Evolutionary conservation across 2,329 filamentous ascomycete genomes (phyloP), one percentile per base, ranked within the genome.

Genomic region (Penicillium sp.): DNA sequence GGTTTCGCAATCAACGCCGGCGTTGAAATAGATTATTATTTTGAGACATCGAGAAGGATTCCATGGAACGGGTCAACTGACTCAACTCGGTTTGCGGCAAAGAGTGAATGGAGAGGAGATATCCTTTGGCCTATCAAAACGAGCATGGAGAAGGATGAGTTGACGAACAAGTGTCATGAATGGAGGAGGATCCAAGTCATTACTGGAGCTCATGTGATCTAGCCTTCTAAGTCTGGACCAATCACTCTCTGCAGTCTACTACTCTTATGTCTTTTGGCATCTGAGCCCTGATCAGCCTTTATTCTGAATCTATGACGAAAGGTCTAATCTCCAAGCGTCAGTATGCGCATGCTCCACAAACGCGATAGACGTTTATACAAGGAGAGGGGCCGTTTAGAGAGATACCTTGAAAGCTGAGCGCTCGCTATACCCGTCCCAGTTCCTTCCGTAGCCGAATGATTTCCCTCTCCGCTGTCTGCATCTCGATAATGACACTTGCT

Each of bases 391-490:
- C 35, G 15, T 11, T 41, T 13, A 41, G 13, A 41, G 35, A 41
- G 15, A 47, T 48, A 56, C 17, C 19, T 13, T 26, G 44, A 21
- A 21, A 21, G 21, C 21, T 21, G 21, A 13, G 19, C 29, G 15
- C 19, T 45, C 17, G 11, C 44, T 58, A 60, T 51, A 41, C 19
- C 38, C 56, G 53, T 17, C 62, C 68, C 31, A 78, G 57, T 44
- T 70, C 61, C 15, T 50, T 67, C 61, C 75, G 71, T 61, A 76
- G 26, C 31, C 67, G 62, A 45, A 66, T 57, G 26, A 83, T 75
- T 56, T 77, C 70, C 21, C 73, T 68, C 66, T 83, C 81, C 41
- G 81, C 61, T 17, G 58, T 58, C 30, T 71, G 74, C 77, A 83
- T 80, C 64, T 79, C 74, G n/a, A 71, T 67, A 6, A 73, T 62